Base-by-base conservation (phyloP, 495 filamentous ascomycete species). In the Podospora conica region DNA sequence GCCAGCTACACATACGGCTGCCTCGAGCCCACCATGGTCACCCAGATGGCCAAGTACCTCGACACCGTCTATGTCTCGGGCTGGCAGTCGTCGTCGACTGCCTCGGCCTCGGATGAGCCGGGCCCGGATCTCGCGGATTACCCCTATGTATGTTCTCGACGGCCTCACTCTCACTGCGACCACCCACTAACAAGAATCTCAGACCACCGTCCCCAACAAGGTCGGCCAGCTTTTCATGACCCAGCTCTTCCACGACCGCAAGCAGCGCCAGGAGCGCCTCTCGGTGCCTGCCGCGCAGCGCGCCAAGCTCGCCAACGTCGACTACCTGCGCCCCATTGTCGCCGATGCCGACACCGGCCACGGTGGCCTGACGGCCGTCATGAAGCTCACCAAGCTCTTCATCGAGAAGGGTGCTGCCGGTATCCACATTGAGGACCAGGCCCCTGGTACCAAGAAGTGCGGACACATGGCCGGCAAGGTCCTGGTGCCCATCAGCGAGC, bases 401-500 rank as follows among this genome's bases (percentile, higher is more conserved):
- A 80, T 98, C 67, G 95, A 98, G 83, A 92, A 93, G 71, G 95
- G 95, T 74, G 95, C 95, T 33, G 95, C 95, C 54, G 95, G 95
- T 71, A 97, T 98, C 72, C 95, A 98, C 78, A 97, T 98, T 68
- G 95, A 98, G 79, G 95, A 98, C 75, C 95, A 98, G 79, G 95
- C 95, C 10, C 94, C 95, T 1, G 95, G 95, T 53, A 98, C 95
- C 48, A 98, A 98, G 87, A 98, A 98, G 83, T 98, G 95, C 74
- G 95, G 95, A 64, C 95, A 98, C 80, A 98, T 98, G 95, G 95
- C 95, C 68, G 95, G 95, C 70, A 98, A 98, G 82, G 95, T 98
- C 29, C 84, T 98, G 58, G 95, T 98, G 60, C 95, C 95, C 48
- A 96, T 98, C 77, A 90, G 86, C 80, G 95, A 98, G 80, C 95